phyloP scores from a whole-genome alignment of 2,329 filamentous ascomycete genomes.

The Helotiales sp. region DNA sequence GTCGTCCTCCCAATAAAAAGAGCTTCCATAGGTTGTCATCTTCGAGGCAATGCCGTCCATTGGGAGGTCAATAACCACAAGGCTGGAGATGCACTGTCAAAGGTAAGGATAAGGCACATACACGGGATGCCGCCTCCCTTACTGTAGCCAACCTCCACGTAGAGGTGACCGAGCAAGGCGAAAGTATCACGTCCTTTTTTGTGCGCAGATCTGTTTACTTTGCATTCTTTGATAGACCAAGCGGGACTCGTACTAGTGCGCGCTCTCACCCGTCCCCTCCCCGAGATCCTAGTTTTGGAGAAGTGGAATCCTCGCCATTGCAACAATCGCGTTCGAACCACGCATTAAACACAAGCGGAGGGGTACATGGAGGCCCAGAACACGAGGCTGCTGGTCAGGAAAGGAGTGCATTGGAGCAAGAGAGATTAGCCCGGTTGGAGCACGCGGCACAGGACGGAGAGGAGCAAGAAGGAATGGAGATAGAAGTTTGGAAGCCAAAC shows the following conservation, averaged over 20 bases:
- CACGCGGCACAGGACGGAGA: background rate
- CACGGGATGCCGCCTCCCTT: no score
- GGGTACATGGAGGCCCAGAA: background rate
- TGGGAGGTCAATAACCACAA: background rate
- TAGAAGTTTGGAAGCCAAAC: background rate
- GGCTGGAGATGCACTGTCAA: constrained; percentile 1
- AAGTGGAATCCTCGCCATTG: background rate
- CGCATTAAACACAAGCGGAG: no score
- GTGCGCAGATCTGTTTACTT: no score
- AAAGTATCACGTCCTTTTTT: no score
- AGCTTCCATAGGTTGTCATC: background rate
- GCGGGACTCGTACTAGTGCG: no score
- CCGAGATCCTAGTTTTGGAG: no score
- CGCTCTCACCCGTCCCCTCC: background rate
- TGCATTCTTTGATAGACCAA: no score
- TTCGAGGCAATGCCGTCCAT: background rate
- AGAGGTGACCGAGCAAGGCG: no score
- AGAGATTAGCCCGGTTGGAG: background rate
- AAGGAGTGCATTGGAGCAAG: background rate
- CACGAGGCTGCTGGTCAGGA: background rate
- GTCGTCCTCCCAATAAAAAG: background rate
- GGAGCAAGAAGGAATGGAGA: background rate
- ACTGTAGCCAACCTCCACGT: no score
- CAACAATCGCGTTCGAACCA: background rate
- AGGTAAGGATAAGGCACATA: constrained; percentile 6